A percentile compares a stretch with the other conserved stretches of the same genome.
Evolutionary conservation across 176 grass and related monocot species (phyloP).

Genomic region (Hordeum marinum): DNA sequence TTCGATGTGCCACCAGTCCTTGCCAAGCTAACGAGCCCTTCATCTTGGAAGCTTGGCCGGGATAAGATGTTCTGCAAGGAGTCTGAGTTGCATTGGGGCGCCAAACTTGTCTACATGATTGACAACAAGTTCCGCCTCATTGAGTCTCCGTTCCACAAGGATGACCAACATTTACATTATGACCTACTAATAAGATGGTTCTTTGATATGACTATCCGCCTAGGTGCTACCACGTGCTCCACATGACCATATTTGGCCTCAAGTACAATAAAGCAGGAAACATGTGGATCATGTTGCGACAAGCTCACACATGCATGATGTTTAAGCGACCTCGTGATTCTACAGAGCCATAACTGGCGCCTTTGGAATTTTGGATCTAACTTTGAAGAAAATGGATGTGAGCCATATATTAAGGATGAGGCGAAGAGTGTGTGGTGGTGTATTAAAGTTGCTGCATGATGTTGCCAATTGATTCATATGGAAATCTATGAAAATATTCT

Average conservation of each 20-base stretch:
- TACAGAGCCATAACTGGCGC: neutral
- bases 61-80: neutral
- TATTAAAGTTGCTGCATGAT: too few species aligned
- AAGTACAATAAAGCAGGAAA: neutral
- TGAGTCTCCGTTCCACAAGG: neutral
- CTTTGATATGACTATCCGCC: too few species aligned
- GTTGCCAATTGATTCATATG: too few species aligned
- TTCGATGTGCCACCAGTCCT: neutral
- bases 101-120: neutral
- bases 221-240: neutral
- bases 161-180: neutral
- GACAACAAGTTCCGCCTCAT: neutral
- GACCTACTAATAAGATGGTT: neutral
- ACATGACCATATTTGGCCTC: neutral
- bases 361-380: conserved; percentile 10
- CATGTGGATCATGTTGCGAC: neutral
- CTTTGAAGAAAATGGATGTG: too few species aligned
- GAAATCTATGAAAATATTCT: too few species aligned
- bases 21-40: neutral
- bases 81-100: neutral
- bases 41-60: neutral
- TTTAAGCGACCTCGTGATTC: neutral
- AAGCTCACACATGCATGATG: neutral
- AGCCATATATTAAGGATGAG: too few species aligned
- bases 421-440: too few species aligned